These are phyloP conservation scores for Meyerozyma guilliermondii DNA, from an alignment of 1,139 yeast genomes.

Conservation along the genomic window DNA sequence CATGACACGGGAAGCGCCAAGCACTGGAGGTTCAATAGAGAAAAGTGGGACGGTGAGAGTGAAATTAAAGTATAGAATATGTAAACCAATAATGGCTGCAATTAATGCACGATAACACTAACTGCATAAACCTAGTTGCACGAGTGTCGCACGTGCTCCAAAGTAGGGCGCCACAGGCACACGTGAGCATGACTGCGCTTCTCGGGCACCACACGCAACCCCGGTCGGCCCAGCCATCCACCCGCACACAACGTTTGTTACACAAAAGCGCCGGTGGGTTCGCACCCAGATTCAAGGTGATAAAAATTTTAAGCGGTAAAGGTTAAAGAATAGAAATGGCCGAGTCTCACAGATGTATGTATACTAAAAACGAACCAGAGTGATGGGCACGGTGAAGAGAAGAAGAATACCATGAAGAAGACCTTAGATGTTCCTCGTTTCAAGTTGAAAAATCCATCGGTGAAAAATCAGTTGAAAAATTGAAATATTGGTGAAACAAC, in stretches of 20 bases:
- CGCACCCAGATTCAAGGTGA: slow-evolving; percentile 2
- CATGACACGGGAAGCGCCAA: slow-evolving; percentile 42
- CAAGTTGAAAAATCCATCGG: neutral
- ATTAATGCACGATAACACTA: neutral
- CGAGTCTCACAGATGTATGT: slow-evolving; percentile 96
- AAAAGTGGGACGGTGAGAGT: slow-evolving; percentile 53
- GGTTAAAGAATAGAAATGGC: slow-evolving; percentile 53
- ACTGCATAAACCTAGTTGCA: too few relatives aligned
- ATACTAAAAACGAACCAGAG: slow-evolving; percentile 4
- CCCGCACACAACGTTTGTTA: neutral
- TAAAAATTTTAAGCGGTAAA: slow-evolving; percentile 2
- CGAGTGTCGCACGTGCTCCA: slow-evolving; percentile 12
- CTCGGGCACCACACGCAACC: neutral
- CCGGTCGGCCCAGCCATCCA: neutral
- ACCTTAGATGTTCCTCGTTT: neutral
- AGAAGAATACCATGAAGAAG: neutral
- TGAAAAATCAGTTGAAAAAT: neutral
- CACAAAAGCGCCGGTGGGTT: slow-evolving; percentile 1
- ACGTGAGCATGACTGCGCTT: slow-evolving; percentile 1
- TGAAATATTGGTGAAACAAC: too few relatives aligned
- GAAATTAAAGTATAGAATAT: slow-evolving; percentile 47
- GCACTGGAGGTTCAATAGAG: slow-evolving; percentile 67
- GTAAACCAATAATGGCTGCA: neutral
- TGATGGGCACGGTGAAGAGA: neutral
- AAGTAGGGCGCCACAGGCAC: slow-evolving; percentile 10